These are phyloP conservation scores for Jasminum sambac DNA, from an alignment of 257 asterid species.

Conservation along the genomic window DNA sequence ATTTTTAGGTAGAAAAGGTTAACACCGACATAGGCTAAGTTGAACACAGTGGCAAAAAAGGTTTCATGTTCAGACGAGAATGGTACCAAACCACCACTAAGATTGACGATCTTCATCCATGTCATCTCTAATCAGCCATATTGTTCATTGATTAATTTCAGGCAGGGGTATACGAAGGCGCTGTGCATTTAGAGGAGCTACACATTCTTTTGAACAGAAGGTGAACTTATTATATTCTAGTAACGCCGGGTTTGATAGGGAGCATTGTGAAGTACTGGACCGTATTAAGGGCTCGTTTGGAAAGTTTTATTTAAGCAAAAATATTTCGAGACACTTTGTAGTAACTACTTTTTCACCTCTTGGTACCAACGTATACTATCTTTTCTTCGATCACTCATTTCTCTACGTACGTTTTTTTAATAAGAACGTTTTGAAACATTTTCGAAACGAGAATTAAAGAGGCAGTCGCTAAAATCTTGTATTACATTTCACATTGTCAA, in stretches of 20 bases:
- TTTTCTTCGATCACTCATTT: too few species aligned
- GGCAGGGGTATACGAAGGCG: slow-evolving; percentile 69
- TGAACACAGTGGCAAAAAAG: background rate
- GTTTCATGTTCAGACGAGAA: background rate
- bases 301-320: too few species aligned
- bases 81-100: background rate
- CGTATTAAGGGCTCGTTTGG: too few species aligned
- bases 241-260: background rate
- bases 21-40: too few species aligned
- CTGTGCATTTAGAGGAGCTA: slow-evolving; percentile 83
- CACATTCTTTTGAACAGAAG: slow-evolving; percentile 67
- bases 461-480: background rate
- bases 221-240: slow-evolving; percentile 35
- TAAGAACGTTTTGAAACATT: too few species aligned
- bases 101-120: background rate
- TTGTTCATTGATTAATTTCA: slow-evolving; percentile 28
- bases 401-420: too few species aligned
- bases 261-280: background rate
- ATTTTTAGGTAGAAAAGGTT: too few species aligned
- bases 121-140: background rate
- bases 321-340: too few species aligned
- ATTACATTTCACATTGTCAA: background rate
- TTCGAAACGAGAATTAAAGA: background rate
- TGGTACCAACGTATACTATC: too few species aligned
- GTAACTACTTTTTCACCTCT: too few species aligned